Conservation (phyloP, 305 asterid genomes). For the Solanum hybrid region DNA sequence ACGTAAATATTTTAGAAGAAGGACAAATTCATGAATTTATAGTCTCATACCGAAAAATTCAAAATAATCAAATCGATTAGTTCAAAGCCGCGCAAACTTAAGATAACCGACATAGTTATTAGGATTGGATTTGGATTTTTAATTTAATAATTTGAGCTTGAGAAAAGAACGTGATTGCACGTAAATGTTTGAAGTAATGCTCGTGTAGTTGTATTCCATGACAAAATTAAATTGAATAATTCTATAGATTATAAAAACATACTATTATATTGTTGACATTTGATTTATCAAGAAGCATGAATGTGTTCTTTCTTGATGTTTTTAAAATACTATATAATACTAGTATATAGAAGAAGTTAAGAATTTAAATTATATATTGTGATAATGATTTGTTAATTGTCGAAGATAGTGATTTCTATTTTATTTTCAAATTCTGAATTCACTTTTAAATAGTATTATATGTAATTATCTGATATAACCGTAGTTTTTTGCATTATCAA, state of each 20-base stretch:
- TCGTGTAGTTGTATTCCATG: background rate
- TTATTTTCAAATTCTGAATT: background rate
- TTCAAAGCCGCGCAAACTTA: background rate
- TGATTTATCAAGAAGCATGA: background rate
- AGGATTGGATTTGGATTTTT: background rate
- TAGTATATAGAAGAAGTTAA: background rate
- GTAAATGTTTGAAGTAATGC: background rate
- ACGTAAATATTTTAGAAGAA: background rate
- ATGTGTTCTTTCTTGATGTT: background rate
- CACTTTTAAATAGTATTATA: rapidly evolving
- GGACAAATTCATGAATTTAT: background rate
- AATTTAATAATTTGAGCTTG: background rate
- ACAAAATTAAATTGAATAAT: background rate
- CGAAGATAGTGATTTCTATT: rapidly evolving
- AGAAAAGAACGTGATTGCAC: constrained; percentile 1
- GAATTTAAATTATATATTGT: background rate
- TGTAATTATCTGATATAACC: background rate
- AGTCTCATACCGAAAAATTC: background rate
- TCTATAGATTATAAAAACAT: background rate
- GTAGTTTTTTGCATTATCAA: too few relatives aligned
- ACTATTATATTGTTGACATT: background rate
- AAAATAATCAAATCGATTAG: background rate
- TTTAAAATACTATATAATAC: background rate
- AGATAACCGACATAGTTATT: background rate
- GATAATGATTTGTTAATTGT: background rate